These are phyloP conservation scores for Colletotrichum zoysiae DNA, from an alignment of 2,329 filamentous ascomycete species.

Conservation along the genomic window DNA sequence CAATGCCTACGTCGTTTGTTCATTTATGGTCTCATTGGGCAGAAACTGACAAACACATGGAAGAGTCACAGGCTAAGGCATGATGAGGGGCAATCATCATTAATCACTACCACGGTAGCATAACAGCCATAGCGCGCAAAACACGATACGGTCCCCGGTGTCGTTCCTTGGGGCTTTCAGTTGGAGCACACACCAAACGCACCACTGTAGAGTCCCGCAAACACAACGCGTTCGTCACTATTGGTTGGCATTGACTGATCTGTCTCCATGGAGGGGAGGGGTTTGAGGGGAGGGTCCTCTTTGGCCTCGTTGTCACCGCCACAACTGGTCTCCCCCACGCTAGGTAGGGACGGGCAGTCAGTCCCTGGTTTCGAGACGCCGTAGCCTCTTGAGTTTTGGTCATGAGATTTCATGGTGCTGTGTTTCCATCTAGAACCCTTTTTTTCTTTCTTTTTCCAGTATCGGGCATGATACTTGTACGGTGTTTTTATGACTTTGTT, in stretches of 20 bases:
- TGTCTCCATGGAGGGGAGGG: not conserved
- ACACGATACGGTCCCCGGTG: conserved; percentile 10
- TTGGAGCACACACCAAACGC: conserved; percentile 2
- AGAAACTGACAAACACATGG: conserved; percentile 7
- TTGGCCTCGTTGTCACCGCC: conserved; percentile 31
- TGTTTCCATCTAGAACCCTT: too few relatives aligned
- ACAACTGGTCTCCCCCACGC: conserved; percentile 20
- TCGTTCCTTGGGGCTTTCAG: not conserved
- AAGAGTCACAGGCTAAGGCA: conserved; percentile 26
- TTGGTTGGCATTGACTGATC: conserved; percentile 16
- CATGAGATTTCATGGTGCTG: too few relatives aligned
- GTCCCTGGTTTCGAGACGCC: conserved; percentile 10
- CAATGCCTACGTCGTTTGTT: not conserved
- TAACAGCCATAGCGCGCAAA: conserved; percentile 12
- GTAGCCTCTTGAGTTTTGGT: not conserved
- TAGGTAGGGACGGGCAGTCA: conserved; percentile 14
- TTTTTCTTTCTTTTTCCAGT: too few relatives aligned
- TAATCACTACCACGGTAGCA: not conserved
- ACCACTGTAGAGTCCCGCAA: conserved; percentile 17
- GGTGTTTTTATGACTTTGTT: too few relatives aligned
- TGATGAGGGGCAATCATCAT: conserved; percentile 22
- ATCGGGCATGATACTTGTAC: too few relatives aligned
- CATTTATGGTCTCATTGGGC: conserved; percentile 12
- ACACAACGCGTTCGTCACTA: conserved; percentile 23
- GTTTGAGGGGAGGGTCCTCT: not conserved